Base-by-base conservation (phyloP, 768 basidiomycete species). In the Pisolithus orientalis region DNA sequence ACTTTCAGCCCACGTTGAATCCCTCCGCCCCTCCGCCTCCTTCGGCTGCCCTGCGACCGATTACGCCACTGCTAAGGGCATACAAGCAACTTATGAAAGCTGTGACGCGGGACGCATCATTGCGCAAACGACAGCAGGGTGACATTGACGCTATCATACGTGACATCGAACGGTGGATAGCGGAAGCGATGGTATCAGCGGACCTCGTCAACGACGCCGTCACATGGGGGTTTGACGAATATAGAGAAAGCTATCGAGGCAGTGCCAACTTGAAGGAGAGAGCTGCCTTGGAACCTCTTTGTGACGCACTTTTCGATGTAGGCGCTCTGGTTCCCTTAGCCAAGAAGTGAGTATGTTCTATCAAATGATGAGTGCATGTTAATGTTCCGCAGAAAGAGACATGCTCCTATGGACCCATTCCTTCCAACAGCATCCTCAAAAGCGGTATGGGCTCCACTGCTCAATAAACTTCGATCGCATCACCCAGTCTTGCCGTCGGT, bases 311-410 rank as follows among this genome's bases (percentile, higher is more conserved):
- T 11, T 58, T 89, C 46, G 83, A 82, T 52, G 80, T 77, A 54
- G 92, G 92, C 9, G 80, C 74, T 9, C 71, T 97, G 7, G 85
- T 97, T 4, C 94, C 95, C 7, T 58, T 87, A 2, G 86, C 91
- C 1, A 89, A 84, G 70, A 93, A 84, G 95, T 94, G 57, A 56
- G 79, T 59, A 44, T 39, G 17, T 31, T 6, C 39, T 32, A 24
- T 13, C 37, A 11, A 45, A 48, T 28, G 27, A 6, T 46, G 28
- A 14, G 0, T 51, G 4, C 7, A 7, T 52, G n/a, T 31, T 53
- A 51, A n/a, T 64, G 50, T 14, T 42, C 49, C 25, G 17, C 39
- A 88, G 87, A 65, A 90, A 86, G 68, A 75, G 84, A 42, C 53
- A 62, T n/a, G 62, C 72, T 29, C 62, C 74, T 4, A 40, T 62